Conservation (phyloP, 2,329 filamentous ascomycete genomes). For the Alternaria rosae region DNA sequence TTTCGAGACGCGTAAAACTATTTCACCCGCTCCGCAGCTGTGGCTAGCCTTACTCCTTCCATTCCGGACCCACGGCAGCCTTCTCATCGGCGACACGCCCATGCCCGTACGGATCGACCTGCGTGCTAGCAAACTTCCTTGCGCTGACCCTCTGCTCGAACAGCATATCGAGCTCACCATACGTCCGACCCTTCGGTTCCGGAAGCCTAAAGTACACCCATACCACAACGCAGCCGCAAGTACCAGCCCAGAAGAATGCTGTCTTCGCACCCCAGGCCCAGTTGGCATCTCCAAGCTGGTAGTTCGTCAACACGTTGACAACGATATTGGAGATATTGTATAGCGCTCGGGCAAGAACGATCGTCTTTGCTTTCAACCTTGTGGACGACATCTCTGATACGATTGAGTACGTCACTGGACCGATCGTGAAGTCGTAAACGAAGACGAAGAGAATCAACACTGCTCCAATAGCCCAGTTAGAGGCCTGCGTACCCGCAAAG, state of each 20-base stretch:
- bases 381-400: constrained; percentile 83
- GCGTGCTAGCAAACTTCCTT: constrained; percentile 30
- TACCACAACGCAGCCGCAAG: constrained; percentile 77
- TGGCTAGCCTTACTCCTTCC: constrained; percentile 18
- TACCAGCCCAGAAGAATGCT: constrained; percentile 84
- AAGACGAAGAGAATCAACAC: constrained; percentile 59
- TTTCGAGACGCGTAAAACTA: not conserved
- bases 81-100: constrained; percentile 17
- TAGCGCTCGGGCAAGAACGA: constrained; percentile 80
- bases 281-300: constrained; percentile 54
- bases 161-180: constrained; percentile 82
- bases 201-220: constrained; percentile 83
- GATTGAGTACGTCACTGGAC: constrained; percentile 87
- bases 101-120: constrained; percentile 30
- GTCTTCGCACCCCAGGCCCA: constrained; percentile 88
- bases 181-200: constrained; percentile 79
- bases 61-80: constrained; percentile 16
- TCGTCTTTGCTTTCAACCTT: constrained; percentile 85
- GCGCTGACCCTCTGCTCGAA: constrained; percentile 65
- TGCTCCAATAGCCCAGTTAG: constrained; percentile 52
- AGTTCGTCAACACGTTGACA: constrained; percentile 74
- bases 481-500: constrained; percentile 57
- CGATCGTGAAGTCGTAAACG: constrained; percentile 84
- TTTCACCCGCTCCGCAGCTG: not conserved
- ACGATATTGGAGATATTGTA: constrained; percentile 80